Evolutionary conservation across 352 stramenopile genomes (phyloP), one percentile per base, ranked within the genome.

Genomic region (Thraustochytrium sp.): DNA sequence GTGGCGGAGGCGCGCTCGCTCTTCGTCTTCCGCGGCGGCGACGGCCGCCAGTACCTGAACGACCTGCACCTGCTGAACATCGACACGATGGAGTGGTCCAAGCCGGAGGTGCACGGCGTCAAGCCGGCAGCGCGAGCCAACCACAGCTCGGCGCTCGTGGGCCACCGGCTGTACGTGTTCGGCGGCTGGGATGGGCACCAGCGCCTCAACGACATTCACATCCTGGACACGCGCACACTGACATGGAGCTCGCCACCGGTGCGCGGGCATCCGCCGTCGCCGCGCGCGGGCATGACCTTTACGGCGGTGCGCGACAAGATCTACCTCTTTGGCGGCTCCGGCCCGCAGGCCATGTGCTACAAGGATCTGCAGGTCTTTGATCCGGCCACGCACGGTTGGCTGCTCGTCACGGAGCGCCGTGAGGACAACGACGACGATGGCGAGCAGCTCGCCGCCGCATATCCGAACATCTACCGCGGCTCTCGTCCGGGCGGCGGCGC

Each of bases 331-430:
- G 95, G 95, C 38, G 95, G 95, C 16, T 97, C 91, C 23, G 95
- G 94, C 0, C 94, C 93, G 29, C 89, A 92, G 18, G 94, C 93
- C 37, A 97, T 96, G 83, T 98, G 94, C 87, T 98, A 97, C 87
- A 94, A 97, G 82, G 95, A 98, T 76, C 90, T 98, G 49, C 94
- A 98, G 82, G 92, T 98, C 56, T 94, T 97, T 65, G 93, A 98
- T 86, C 44, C 68, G 16, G 16, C 9, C 18, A 80, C 68, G 0
- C 29, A 72, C 46, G 38, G 44, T 8, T 80, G 68, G 68, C 68
- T 80, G 5, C 23, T 55, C 26, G 53, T 80, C 26, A 46, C 31
- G 21, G 46, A 80, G 18, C 44, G 53, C 37, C 65, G 49, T 23
- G 65, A 44, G 16, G 65, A 75, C 29, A n/a, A 9, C 49, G 26